Evolutionary conservation across 805 yeast species (phyloP).

Genomic region (Wickerhamiella kurtzmanii): DNA sequence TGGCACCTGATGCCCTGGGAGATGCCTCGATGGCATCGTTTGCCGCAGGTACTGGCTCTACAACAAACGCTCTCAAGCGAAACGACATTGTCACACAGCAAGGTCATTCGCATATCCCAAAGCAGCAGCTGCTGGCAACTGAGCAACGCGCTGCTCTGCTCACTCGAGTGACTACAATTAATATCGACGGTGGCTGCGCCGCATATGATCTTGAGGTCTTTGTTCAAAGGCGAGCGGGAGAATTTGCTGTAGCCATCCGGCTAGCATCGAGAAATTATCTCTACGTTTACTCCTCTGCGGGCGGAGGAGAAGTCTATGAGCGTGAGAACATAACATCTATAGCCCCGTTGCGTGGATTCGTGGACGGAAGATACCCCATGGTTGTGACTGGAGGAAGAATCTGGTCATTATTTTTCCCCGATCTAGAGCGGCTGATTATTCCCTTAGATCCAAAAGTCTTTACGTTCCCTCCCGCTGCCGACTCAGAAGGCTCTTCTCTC

Average conservation of each 20-base stretch:
- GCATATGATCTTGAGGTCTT: not conserved
- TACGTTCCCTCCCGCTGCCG: not conserved
- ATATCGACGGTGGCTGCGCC: not conserved
- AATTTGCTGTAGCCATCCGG: not conserved
- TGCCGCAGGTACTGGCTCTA: not conserved
- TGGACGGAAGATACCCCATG: not conserved
- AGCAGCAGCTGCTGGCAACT: not conserved
- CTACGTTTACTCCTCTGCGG: not conserved
- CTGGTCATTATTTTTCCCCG: not conserved
- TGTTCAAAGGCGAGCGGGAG: not conserved
- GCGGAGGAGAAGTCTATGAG: not conserved
- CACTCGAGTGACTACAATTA: not conserved
- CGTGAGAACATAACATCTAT: not conserved
- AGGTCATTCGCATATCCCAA: not conserved
- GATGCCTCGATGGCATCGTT: not conserved
- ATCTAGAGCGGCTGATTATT: not conserved
- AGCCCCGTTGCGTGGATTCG: not conserved
- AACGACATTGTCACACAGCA: not conserved
- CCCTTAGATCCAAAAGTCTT: not conserved
- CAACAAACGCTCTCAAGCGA: no score
- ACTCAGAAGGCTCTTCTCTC: no score
- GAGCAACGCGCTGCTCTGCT: not conserved
- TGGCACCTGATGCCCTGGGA: not conserved
- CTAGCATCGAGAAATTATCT: not conserved
- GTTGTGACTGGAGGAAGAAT: not conserved